Evolutionary conservation across 495 filamentous ascomycete genomes (phyloP).

Genomic region (Amphirosellinia nigrospora): DNA sequence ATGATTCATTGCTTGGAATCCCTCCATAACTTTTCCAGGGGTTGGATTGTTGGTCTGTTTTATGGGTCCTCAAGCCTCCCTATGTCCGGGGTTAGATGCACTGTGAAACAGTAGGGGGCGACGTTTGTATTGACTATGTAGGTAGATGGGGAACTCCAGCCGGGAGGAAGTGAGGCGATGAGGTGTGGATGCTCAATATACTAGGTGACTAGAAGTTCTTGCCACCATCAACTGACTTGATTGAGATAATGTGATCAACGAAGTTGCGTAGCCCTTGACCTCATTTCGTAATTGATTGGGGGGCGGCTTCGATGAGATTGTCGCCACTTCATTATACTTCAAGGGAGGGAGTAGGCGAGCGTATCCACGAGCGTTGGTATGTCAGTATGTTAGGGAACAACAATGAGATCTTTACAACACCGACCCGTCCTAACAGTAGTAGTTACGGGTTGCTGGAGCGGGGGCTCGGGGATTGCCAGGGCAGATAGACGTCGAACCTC

Average conservation of each 20-base stretch:
- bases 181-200: not conserved
- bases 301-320: not conserved
- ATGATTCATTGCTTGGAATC: not conserved
- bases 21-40: not conserved
- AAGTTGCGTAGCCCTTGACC: not conserved
- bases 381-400: not conserved
- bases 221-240: not conserved
- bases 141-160: not conserved
- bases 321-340: not conserved
- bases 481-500: not conserved
- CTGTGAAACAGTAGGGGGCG: not conserved
- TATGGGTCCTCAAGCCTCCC: slow-evolving; percentile 1
- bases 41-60: not conserved
- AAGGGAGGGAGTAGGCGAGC: not conserved
- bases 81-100: not conserved
- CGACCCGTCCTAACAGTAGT: not conserved
- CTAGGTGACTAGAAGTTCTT: not conserved
- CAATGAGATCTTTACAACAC: not conserved
- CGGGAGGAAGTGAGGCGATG: not conserved
- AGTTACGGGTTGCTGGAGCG: not conserved
- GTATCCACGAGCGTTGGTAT: not conserved
- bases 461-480: not conserved
- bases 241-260: not conserved
- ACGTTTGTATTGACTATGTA: not conserved
- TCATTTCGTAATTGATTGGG: not conserved